phyloP scores from a whole-genome alignment of 2,329 filamentous ascomycete species.

The Tricladium varicosporioides region DNA sequence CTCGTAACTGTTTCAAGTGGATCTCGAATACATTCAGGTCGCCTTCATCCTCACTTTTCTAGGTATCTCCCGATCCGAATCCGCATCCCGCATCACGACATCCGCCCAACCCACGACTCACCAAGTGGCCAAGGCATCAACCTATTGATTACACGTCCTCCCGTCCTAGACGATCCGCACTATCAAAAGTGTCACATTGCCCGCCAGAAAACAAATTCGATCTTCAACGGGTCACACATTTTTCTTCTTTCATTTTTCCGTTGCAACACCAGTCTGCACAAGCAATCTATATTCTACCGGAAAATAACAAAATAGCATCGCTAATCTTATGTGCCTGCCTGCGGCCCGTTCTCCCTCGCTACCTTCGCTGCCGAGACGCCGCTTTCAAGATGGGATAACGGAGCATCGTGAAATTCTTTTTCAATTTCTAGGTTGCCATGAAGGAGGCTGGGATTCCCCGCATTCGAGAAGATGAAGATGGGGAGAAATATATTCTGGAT shows the following conservation, averaged over 20 bases:
- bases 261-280: background rate
- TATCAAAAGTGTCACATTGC: background rate
- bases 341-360: background rate
- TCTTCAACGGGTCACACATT: background rate
- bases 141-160: background rate
- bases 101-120: background rate
- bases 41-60: background rate
- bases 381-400: background rate
- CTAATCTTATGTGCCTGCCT: background rate
- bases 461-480: background rate
- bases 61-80: background rate
- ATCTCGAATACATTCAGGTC: background rate
- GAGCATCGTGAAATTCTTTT: background rate
- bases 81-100: background rate
- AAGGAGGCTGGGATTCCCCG: background rate
- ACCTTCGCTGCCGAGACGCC: background rate
- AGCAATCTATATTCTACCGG: background rate
- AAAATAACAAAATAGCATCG: background rate
- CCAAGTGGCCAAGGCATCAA: background rate
- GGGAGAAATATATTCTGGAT: background rate
- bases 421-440: too few species aligned
- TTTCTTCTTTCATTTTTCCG: background rate
- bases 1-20: background rate
- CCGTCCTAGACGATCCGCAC: background rate
- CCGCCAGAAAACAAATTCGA: background rate